Base-by-base conservation (phyloP, 139 green algal genomes). In the Microglena sp. region DNA sequence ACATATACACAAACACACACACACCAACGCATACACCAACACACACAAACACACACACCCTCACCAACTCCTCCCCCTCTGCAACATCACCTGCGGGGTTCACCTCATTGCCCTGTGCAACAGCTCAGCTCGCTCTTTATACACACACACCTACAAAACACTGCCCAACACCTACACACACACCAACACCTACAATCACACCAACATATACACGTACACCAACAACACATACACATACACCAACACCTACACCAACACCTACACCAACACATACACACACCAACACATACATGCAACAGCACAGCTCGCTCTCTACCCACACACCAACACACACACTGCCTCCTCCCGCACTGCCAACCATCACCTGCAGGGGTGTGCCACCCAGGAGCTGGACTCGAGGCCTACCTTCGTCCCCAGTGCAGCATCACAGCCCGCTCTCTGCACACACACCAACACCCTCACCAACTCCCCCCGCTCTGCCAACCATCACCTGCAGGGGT, bases 371-470 rank as follows among this genome's bases (percentile, higher is more conserved):
- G 68, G n/a, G 67, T 79, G 58, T 67, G 66, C 29, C 71, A 72
- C 27, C 73, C 73, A 0, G 18, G 35, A 29, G 2, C 27, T 3
- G 62, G 46, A 1, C 33, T 85, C 50, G 78, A 85, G 57, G 74
- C 59, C 1, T 85, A 85, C 69, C 57, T 85, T 35, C 30, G 81
- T 28, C 29, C 64, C 2, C 44, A 58, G 8, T 30, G 76, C 33
- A 24, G 45, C 44, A 44, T 87, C n/a, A 60, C 72, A 1, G 33
- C 60, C 5, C 68, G 81, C 15, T 62, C 84, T 60, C 57, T 79
- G 18, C 31, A 50, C 32, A 28, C 57, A 53, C 26, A 4, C 5
- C 31, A 64, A 15, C 58, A 53, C 40, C 40, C 11, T 50, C 18
- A 50, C 40, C 11, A 11, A 24, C 18, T 50, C 18, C 15, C 11